These are phyloP conservation scores for Tilletiaria anomala DNA, from an alignment of 1,284 basidiomycete species.

Conservation along the genomic window DNA sequence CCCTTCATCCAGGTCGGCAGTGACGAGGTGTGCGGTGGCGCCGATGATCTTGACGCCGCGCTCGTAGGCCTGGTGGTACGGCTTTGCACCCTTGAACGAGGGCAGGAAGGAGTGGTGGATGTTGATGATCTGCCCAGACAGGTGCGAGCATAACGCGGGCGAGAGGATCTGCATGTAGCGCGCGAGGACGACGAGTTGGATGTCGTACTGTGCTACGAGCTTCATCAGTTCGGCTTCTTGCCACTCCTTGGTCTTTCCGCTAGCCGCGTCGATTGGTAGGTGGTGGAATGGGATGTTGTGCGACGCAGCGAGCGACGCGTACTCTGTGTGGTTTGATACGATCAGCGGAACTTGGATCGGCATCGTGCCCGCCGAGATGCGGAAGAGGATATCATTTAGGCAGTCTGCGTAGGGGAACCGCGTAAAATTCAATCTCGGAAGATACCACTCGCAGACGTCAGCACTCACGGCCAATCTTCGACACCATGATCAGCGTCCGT, in stretches of 20 bases:
- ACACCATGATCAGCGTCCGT: conserved; percentile 34
- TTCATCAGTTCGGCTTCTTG: conserved; percentile 33
- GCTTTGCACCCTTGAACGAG: conserved; percentile 34
- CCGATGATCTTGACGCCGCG: conserved; percentile 36
- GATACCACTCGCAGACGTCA: background rate
- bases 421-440: background rate
- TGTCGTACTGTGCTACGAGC: conserved; percentile 24
- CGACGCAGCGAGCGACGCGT: conserved; percentile 22
- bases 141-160: conserved; percentile 21
- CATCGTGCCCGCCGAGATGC: conserved; percentile 19
- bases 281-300: conserved; percentile 37
- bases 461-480: conserved; percentile 26
- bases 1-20: conserved; percentile 32
- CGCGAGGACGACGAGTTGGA: conserved; percentile 35
- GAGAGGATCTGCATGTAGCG: conserved; percentile 36
- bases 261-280: conserved; percentile 25
- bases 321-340: conserved; percentile 35
- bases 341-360: conserved; percentile 30
- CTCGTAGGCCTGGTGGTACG: conserved; percentile 35
- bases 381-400: conserved; percentile 35
- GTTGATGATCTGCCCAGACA: conserved; percentile 31
- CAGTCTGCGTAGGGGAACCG: conserved; percentile 12
- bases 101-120: conserved; percentile 38
- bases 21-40: conserved; percentile 36
- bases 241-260: conserved; percentile 34